phyloP scores from a whole-genome alignment of 2,329 filamentous ascomycete genomes.

The Colletotrichum coccodes region DNA sequence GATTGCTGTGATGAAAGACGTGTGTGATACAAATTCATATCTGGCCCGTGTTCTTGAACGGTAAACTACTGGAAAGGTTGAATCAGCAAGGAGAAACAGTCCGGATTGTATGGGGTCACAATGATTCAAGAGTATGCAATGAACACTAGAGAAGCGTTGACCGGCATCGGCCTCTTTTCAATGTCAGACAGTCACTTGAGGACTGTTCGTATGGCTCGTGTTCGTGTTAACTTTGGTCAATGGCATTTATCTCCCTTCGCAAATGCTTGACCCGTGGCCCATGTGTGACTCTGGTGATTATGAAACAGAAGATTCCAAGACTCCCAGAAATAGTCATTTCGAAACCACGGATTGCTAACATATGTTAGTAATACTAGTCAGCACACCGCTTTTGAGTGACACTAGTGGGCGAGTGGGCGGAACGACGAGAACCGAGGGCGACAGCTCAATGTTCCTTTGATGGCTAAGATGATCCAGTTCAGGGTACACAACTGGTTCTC shows the following conservation, averaged over 20 bases:
- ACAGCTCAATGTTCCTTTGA: no score
- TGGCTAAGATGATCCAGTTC: no score
- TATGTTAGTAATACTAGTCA: no score
- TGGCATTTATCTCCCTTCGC: background rate
- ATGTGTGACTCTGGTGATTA: no score
- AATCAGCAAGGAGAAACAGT: background rate
- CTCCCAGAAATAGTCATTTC: no score
- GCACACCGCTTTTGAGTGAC: background rate
- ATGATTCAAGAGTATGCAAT: background rate
- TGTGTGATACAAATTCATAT: background rate
- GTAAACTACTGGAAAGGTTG: background rate
- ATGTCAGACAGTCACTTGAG: background rate
- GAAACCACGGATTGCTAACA: accelerated
- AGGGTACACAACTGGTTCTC: no score
- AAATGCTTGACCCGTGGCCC: no score
- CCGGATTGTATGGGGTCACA: no score
- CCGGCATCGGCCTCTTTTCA: background rate
- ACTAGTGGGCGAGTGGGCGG: background rate
- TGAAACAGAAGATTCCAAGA: background rate
- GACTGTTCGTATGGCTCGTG: background rate
- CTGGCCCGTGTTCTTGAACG: background rate
- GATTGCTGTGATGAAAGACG: background rate
- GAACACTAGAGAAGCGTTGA: background rate
- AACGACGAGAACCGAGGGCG: no score
- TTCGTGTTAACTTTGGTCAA: background rate